Base-by-base conservation (phyloP, 139 green algal genomes). In the Closterium sp. region DNA sequence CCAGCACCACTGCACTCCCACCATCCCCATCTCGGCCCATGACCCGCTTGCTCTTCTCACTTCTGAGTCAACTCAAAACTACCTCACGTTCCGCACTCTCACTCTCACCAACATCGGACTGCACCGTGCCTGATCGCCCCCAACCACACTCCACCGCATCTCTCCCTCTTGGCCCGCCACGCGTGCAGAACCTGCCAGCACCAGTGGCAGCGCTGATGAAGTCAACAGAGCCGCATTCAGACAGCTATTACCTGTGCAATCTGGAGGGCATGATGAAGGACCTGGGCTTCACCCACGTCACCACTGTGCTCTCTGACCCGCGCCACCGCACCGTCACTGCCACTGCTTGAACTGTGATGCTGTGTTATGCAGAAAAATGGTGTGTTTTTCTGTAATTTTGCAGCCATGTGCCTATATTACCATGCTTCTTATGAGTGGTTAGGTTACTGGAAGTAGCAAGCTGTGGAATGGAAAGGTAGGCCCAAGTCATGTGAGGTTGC, bases 121-220 rank as follows among this genome's bases (percentile, higher is more conserved):
- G 38, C 38, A 45, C 38, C 4, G 2, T 9, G 38, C 38, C 38
- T 45, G 38, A 45, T 45, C 38, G 38, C 2, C 38, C 38, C 38
- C 38, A 45, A 45, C 38, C 38, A 45, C 38, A 45, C 38, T 45
- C 2, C 38, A 45, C 38, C 38, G 38, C 38, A 45, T 9, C 38
- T n/a, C 29, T 90, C 10, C 17, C 28, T 22, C 70, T 89, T 29
- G 91, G 85, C 90, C 24, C 50, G 7, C 27, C n/a, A 1, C 19
- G 10, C 11, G 2, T 30, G 89, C 97, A 98, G 94, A 97, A 96
- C 91, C 95, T 99, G 62, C 97, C 97, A 11, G 95, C 97, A 0
- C 91, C 93, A 19, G 85, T 99, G 1, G 98, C 97, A 93, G 98
- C 96, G 2, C 95, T 98, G 6, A 98, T 99, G 96, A 97, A 97